Evolutionary conservation across 2,329 filamentous ascomycete species (phyloP), one percentile per base, ranked within the genome.

Genomic region (Bipolaris gigantea): DNA sequence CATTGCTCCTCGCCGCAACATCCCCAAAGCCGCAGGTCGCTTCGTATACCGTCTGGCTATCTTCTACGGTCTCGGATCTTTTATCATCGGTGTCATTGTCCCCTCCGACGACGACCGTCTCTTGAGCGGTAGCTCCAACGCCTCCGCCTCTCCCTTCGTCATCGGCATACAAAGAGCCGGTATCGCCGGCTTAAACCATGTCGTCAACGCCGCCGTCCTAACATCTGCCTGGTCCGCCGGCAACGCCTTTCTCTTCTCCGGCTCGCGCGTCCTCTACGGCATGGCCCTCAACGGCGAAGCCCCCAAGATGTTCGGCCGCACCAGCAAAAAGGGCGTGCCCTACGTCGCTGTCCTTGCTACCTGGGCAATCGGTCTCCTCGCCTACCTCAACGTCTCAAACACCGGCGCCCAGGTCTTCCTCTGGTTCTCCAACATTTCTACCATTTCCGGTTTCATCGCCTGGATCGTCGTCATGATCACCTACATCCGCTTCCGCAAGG

Each of bases 191-290:
- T 80, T 92, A 5, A 86, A 88, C 0, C 85, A 84, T 2, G 82
- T 92, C 40, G 86, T 92, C 72, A 93, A 93, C 68, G 89, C 88
- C 27, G 80, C 91, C 10, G 85, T 92, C 58, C 79, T 92, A 56
- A 89, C 86, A 0, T 89, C 86, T 0, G 88, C 86, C 0, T 88
- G 84, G 80, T 90, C 87, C 0, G 81, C 88, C 0, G 85, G 83
- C 0, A 91, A 91, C 62, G 85, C 87, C 57, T 84, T 82, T 62
- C 78, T 91, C n/a, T 80, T 79, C 60, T 77, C 77, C 0, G 80
- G 78, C 4, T 81, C 79, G 3, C 77, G 82, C 50, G 77, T 79
- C 18, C 72, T 84, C 3, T 83, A 81, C 59, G 75, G 73, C 15
- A 70, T 79, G 60, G 76, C 77, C 1, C 72, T 81, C 40, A 79